phyloP scores from a whole-genome alignment of 805 yeast species.

The Ogataea allantospora region DNA sequence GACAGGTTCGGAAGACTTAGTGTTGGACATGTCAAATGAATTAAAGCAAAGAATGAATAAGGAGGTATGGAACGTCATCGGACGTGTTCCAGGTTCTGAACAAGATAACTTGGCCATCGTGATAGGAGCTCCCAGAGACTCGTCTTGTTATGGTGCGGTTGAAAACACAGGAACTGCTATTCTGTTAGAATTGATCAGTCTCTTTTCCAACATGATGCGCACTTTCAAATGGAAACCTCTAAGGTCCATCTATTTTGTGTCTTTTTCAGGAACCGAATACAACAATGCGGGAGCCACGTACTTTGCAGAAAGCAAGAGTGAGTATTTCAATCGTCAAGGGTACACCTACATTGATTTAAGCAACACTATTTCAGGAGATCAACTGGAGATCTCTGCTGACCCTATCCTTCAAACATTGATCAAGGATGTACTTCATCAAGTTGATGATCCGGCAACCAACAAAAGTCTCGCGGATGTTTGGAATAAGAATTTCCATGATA shows the following conservation, averaged over 20 bases:
- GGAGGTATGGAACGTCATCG: conserved; percentile 74
- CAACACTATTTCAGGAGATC: conserved; percentile 55
- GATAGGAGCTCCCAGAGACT: conserved; percentile 81
- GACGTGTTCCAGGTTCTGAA: conserved; percentile 76
- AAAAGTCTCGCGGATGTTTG: conserved; percentile 23
- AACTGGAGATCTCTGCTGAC: conserved; percentile 49
- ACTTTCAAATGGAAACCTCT: conserved; percentile 78
- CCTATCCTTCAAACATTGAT: conserved; percentile 59
- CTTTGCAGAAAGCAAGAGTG: conserved; percentile 59
- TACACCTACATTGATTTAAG: conserved; percentile 72
- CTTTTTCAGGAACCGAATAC: conserved; percentile 80
- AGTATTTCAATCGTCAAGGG: conserved; percentile 56
- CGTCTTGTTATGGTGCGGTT: conserved; percentile 65
- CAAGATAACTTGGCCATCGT: conserved; percentile 70
- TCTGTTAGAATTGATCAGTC: conserved; percentile 65
- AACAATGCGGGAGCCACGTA: conserved; percentile 85
- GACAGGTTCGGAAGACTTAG: conserved; percentile 39
- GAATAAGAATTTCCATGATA: conserved; percentile 19
- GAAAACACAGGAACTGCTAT: conserved; percentile 75
- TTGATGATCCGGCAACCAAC: conserved; percentile 27
- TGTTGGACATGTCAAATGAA: conserved; percentile 32
- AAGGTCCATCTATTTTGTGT: conserved; percentile 75
- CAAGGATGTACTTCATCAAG: conserved; percentile 37
- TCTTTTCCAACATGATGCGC: conserved; percentile 62
- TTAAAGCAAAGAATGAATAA: conserved; percentile 55